These are phyloP conservation scores for Penicillium arizonense DNA, from an alignment of 495 filamentous ascomycete species.

Conservation along the genomic window DNA sequence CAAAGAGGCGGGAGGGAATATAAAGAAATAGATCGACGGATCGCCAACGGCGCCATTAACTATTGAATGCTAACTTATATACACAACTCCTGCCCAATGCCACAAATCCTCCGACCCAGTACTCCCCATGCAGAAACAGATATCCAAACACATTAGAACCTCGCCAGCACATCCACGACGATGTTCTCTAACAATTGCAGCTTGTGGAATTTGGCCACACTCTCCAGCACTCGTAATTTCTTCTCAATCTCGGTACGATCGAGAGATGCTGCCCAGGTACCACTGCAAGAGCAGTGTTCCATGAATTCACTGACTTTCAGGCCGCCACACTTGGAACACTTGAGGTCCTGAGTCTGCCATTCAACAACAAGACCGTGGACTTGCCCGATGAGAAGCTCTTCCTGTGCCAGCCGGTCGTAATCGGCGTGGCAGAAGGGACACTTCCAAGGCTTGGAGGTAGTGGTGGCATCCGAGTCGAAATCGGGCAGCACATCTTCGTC, in stretches of 20 bases:
- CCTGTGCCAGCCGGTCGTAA: constrained; percentile 72
- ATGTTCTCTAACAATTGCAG: constrained; percentile 78
- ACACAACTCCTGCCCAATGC: constrained; percentile 6
- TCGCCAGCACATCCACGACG: constrained; percentile 58
- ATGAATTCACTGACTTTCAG: constrained; percentile 84
- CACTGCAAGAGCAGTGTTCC: constrained; percentile 94
- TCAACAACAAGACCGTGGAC: constrained; percentile 71
- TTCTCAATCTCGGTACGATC: constrained; percentile 65
- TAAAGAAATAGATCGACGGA: neutral
- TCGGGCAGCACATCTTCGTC: constrained; percentile 77
- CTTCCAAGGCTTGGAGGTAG: constrained; percentile 60
- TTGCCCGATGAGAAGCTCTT: constrained; percentile 77
- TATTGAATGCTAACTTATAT: constrained; percentile 2
- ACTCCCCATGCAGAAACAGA: constrained; percentile 1
- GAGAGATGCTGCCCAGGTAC: constrained; percentile 73
- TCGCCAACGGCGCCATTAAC: neutral
- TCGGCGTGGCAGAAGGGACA: constrained; percentile 76
- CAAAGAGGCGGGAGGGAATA: neutral
- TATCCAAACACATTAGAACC: constrained; percentile 7
- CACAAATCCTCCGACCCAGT: no score
- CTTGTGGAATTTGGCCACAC: constrained; percentile 74
- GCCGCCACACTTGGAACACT: constrained; percentile 60
- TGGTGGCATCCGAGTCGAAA: constrained; percentile 31
- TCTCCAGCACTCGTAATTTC: constrained; percentile 64
- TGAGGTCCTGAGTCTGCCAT: constrained; percentile 89